These are phyloP conservation scores for Trypanosoma mega DNA, from an alignment of 208 protist species.

Conservation along the genomic window DNA sequence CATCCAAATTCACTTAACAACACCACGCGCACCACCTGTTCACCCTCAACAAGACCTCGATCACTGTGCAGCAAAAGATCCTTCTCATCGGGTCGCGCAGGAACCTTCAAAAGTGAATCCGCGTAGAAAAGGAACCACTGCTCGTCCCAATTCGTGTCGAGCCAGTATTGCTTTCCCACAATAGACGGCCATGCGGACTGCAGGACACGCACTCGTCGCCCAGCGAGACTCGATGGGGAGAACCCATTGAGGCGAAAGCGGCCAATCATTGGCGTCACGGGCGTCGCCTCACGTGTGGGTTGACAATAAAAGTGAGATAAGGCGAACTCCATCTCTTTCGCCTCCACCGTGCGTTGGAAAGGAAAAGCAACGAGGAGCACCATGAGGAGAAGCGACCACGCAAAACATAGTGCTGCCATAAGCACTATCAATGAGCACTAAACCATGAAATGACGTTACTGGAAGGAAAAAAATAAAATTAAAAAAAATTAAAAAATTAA, in stretches of 20 bases:
- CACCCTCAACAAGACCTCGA: conserved; percentile 5
- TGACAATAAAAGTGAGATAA: conserved; percentile 12
- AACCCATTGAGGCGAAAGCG: neutral
- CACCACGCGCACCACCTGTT: no score
- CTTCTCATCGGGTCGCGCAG: conserved; percentile 7
- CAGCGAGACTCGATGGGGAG: neutral
- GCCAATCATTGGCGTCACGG: neutral
- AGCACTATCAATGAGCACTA: no score
- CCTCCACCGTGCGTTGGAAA: neutral
- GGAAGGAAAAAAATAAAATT: neutral
- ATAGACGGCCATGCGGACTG: conserved; percentile 7
- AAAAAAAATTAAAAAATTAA: neutral
- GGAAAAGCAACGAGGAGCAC: neutral
- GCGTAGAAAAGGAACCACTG: conserved; percentile 12
- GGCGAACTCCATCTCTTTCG: neutral
- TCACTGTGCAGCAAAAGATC: neutral
- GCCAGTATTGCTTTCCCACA: conserved; percentile 8
- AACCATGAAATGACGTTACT: no score
- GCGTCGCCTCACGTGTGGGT: neutral
- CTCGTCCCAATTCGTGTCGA: conserved; percentile 17
- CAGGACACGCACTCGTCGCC: conserved; percentile 5
- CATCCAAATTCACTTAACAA: no score
- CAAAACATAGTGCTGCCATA: no score
- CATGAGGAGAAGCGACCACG: no score
- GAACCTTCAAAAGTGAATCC: neutral